These are phyloP conservation scores for Pichia pseudocactophila DNA, from an alignment of 805 yeast species.

Conservation along the genomic window DNA sequence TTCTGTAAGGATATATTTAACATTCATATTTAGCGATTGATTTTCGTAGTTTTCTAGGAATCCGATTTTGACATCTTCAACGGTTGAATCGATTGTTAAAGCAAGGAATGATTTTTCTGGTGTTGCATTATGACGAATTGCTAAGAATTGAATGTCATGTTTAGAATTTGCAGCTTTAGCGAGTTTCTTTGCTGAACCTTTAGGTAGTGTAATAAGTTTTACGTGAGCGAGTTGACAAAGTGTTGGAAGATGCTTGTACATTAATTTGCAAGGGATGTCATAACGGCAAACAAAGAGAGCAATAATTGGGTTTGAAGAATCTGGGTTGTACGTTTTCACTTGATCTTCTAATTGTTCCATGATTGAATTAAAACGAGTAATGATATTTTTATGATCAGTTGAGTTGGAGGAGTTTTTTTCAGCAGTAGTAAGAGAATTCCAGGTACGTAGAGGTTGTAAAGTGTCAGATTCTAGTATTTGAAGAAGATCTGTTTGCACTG, in stretches of 20 bases:
- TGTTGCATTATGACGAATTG: slow-evolving; percentile 12
- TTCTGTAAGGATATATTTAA: slow-evolving; percentile 37
- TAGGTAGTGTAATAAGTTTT: slow-evolving; percentile 54
- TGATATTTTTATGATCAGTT: slow-evolving; percentile 16
- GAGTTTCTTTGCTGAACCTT: slow-evolving; percentile 25
- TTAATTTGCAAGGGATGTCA: slow-evolving; percentile 33
- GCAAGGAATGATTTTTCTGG: slow-evolving; percentile 10
- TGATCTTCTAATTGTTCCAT: slow-evolving; percentile 39
- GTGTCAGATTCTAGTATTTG: slow-evolving; percentile 16
- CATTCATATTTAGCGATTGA: slow-evolving; percentile 18
- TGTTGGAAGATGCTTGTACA: slow-evolving; percentile 51
- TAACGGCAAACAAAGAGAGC: slow-evolving; percentile 51
- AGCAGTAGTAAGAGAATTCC: slow-evolving; percentile 16
- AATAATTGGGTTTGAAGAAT: slow-evolving; percentile 16
- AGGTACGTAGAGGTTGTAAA: slow-evolving; percentile 13
- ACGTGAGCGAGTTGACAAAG: slow-evolving; percentile 44
- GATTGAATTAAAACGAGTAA: slow-evolving; percentile 49
- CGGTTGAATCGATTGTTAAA: slow-evolving; percentile 13
- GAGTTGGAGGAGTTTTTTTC: slow-evolving; percentile 18
- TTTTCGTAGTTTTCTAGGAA: slow-evolving; percentile 15
- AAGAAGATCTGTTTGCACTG: slow-evolving; percentile 23
- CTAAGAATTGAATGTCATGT: slow-evolving; percentile 8
- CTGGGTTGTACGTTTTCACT: slow-evolving; percentile 20
- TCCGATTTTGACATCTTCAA: slow-evolving; percentile 20
- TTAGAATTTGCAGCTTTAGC: slow-evolving; percentile 12